Evolutionary conservation across 106 monocot genomes (phyloP), one percentile per base, ranked within the genome.

Genomic region (Apostasia ramifera): DNA sequence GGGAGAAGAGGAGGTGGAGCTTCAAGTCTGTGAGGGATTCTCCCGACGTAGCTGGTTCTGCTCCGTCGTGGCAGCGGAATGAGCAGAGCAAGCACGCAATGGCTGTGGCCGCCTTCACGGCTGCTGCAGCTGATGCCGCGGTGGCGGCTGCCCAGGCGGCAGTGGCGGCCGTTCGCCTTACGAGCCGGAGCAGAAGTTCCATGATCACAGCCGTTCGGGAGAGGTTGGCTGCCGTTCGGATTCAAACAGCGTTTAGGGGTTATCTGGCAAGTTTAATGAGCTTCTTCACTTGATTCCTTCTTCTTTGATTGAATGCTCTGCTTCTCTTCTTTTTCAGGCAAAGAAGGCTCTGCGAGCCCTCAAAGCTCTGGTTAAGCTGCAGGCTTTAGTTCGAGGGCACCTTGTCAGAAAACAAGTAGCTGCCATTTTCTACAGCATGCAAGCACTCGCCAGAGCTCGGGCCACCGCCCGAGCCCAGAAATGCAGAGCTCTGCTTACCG

Each of bases 1-100:
- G 66, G 69, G 88, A 88, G 68, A 95, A 86, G 79, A 92, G 84
- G 74, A 61, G 89, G 62, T 86, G 92, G 88, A 89, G 92, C 75
- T 88, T 97, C 68, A 84, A 80, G 68, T 66, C 86, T 1, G 51
- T 66, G n/a, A 72, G 83, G 53, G 90, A 90, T 6, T 53, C 73
- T 3, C 47, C 40, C 3, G 61, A 61, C 3, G 70, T 13, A 41
- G 62, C 62, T 3, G 26, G 4, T 4, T 45, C 6, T 52, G 15
- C 49, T 51, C 73, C 12, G 10, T 14, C 54, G 2, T 11, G 44
- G n/a, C 11, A 14, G 14, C 62, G 47, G 50, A 50, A 76, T 1
- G 84, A 81, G 72, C 68, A 84, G 73, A 90, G 58, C 66, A 81
- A 81, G 83, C 67, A 61, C 5, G 87, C 87, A 8, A 83, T 83